Evolutionary conservation across 345 rosid species (phyloP).

Genomic region (Hibiscus syriacus): DNA sequence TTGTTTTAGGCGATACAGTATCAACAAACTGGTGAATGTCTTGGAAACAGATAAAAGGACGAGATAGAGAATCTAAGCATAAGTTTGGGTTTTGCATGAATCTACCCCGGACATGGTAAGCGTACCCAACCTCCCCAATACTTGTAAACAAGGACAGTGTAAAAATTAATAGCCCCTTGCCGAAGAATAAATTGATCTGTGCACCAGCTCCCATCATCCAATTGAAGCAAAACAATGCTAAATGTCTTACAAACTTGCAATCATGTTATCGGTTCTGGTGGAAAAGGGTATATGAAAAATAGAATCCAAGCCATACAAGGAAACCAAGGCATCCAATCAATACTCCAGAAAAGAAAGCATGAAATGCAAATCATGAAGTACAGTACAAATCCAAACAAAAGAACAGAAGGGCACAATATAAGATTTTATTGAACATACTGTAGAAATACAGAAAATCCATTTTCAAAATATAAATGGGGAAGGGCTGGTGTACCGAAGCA

Average conservation of each 20-base stretch:
- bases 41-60: background rate
- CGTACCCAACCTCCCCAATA: no score
- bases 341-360: background rate
- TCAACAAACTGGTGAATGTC: background rate
- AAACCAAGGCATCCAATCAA: background rate
- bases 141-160: no score
- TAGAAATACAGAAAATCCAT: background rate
- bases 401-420: background rate
- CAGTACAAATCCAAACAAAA: background rate
- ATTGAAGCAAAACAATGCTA: no score
- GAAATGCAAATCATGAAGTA: background rate
- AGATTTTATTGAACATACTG: background rate
- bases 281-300: background rate
- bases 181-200: no score
- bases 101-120: no score
- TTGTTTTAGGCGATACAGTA: background rate
- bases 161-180: no score
- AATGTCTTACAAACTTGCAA: background rate
- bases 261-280: no score
- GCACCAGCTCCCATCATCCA: no score
- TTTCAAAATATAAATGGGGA: background rate
- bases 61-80: no score
- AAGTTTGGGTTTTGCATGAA: no score
- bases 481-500: background rate
- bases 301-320: background rate